A percentile compares a stretch with the other conserved stretches of the same genome.
These are phyloP conservation scores for Candida yuanshanica DNA, from an alignment of 805 yeast species.

Conservation along the genomic window DNA sequence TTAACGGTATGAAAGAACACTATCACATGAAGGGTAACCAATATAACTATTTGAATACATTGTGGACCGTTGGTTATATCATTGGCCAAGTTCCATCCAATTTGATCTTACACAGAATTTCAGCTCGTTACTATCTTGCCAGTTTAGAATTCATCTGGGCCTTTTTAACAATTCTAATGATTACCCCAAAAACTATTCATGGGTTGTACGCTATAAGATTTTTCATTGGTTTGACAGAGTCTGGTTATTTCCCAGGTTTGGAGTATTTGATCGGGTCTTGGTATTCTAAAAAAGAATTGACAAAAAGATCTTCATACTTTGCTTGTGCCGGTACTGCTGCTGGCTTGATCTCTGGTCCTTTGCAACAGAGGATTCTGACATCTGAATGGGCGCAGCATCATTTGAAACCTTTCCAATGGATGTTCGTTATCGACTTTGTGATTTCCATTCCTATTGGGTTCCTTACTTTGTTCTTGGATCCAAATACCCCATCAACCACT, in stretches of 20 bases:
- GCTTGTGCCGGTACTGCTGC: constrained; percentile 32
- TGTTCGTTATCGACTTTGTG: constrained; percentile 42
- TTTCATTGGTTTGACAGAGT: constrained; percentile 38
- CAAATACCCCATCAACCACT: constrained; percentile 41
- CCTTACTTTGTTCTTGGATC: constrained; percentile 38
- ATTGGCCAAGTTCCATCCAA: constrained; percentile 45
- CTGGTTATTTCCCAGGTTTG: constrained; percentile 45
- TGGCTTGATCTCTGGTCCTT: constrained; percentile 32
- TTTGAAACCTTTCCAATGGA: constrained; percentile 38
- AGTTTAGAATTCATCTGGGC: constrained; percentile 42
- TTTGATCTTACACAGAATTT: constrained; percentile 32
- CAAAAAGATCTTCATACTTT: constrained; percentile 31
- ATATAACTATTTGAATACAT: constrained; percentile 37
- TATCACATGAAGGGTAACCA: constrained; percentile 36
- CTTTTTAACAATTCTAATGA: constrained; percentile 30
- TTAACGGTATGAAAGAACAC: constrained; percentile 42
- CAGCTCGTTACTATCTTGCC: constrained; percentile 39
- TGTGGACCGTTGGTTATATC: constrained; percentile 45
- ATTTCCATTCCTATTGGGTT: constrained; percentile 37
- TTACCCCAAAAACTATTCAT: constrained; percentile 22
- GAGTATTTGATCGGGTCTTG: constrained; percentile 37
- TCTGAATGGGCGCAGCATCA: constrained; percentile 18
- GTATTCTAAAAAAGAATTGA: constrained; percentile 29
- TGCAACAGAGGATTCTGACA: constrained; percentile 29
- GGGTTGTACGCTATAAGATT: constrained; percentile 32